These are phyloP conservation scores for Saccharomyces hybrid DNA, from an alignment of 1,139 yeast genomes.

Conservation along the genomic window DNA sequence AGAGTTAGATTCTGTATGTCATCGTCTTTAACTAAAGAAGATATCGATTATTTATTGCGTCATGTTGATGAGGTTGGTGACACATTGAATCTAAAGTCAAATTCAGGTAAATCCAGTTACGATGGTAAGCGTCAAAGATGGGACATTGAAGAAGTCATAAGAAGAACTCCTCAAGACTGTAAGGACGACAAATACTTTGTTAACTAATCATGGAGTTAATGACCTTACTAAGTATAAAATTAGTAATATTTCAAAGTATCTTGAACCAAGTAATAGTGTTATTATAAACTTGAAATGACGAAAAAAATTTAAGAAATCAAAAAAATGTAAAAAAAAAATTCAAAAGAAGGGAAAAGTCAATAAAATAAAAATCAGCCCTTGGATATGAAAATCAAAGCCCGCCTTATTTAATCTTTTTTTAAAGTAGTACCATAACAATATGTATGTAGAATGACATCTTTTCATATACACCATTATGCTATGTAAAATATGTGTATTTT, in stretches of 20 bases:
- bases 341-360: no score
- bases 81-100: constrained; percentile 61
- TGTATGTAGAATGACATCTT: background rate
- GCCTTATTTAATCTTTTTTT: background rate
- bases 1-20: constrained; percentile 92
- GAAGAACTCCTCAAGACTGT: constrained; percentile 67
- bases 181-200: constrained; percentile 38
- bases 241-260: background rate
- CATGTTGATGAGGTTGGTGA: constrained; percentile 79
- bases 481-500: background rate
- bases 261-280: background rate
- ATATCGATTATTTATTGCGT: constrained; percentile 71
- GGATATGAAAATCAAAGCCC: no score
- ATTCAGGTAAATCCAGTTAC: constrained; percentile 70
- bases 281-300: no score
- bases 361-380: no score
- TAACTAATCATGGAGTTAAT: constrained; percentile 6
- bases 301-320: no score
- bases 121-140: constrained; percentile 61
- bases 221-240: background rate
- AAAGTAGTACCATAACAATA: no score
- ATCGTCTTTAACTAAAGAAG: constrained; percentile 87
- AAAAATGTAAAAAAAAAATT: no score
- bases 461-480: background rate
- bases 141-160: constrained; percentile 69